A percentile compares a stretch with the other conserved stretches of the same genome.
Conservation (phyloP, 306 rosid species). For the Rosa persica region DNA sequence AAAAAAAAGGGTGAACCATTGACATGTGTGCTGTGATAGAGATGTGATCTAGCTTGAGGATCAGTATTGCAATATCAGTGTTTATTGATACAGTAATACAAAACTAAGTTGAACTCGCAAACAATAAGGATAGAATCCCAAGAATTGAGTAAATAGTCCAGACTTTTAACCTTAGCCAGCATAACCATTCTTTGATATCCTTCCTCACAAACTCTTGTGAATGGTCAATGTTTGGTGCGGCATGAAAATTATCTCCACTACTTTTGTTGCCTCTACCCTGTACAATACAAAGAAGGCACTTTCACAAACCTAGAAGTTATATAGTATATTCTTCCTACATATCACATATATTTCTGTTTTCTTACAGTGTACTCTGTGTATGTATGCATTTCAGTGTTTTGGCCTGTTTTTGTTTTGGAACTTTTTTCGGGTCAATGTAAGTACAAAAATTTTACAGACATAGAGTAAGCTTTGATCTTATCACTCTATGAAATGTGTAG, state of each 20-base stretch:
- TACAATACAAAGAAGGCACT: slow-evolving; percentile 27
- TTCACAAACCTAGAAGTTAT: slow-evolving; percentile 5
- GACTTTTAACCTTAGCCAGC: slow-evolving; percentile 74
- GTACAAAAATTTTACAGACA: background rate
- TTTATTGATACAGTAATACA: background rate
- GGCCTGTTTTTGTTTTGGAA: background rate
- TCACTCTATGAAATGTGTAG: background rate
- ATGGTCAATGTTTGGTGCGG: slow-evolving; percentile 99
- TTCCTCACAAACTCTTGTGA: slow-evolving; percentile 99
- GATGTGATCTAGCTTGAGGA: slow-evolving; percentile 7
- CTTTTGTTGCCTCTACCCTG: slow-evolving; percentile 95
- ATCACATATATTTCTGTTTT: background rate
- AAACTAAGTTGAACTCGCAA: background rate
- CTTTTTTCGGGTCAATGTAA: background rate
- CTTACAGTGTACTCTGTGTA: background rate
- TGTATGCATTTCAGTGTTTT: background rate
- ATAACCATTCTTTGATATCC: slow-evolving; percentile 89
- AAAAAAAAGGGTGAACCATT: background rate
- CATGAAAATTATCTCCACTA: slow-evolving; percentile 94
- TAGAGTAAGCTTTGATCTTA: background rate
- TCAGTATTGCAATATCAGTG: background rate
- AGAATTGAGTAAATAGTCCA: slow-evolving; percentile 15
- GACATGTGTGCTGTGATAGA: background rate
- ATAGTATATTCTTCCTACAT: background rate
- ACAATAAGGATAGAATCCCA: background rate